A percentile compares a stretch with the other conserved stretches of the same genome.
phyloP scores from a whole-genome alignment of 1,139 yeast genomes.

The Zygoascus sp. region DNA sequence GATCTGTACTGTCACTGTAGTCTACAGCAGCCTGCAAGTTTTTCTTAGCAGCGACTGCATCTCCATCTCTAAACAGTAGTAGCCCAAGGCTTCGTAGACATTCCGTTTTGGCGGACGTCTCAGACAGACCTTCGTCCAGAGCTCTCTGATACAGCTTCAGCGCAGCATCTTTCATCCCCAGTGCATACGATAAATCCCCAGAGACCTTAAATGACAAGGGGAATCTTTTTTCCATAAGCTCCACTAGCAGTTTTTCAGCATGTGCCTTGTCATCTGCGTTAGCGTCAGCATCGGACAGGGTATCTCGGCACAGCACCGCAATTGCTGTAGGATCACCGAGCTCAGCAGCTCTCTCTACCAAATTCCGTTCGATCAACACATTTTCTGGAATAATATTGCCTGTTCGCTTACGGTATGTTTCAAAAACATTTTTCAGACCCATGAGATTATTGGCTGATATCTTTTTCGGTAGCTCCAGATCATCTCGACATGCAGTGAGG shows the following conservation, averaged over 20 bases:
- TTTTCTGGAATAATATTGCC: conserved; percentile 46
- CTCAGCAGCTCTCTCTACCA: conserved; percentile 80
- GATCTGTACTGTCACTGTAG: conserved; percentile 26
- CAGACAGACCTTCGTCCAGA: conserved; percentile 35
- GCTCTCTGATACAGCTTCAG: conserved; percentile 54
- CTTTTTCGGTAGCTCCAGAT: conserved; percentile 17
- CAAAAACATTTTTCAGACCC: conserved; percentile 62
- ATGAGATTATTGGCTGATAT: conserved; percentile 57
- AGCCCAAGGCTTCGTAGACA: conserved; percentile 69
- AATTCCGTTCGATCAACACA: conserved; percentile 58
- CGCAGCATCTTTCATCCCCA: conserved; percentile 48
- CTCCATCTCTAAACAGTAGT: conserved; percentile 50
- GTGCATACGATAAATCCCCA: conserved; percentile 62
- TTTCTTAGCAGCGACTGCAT: conserved; percentile 42
- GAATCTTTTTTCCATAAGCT: conserved; percentile 58
- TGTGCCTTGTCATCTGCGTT: conserved; percentile 51
- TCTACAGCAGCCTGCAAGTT: conserved; percentile 56
- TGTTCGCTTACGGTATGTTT: conserved; percentile 56
- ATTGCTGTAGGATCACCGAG: conserved; percentile 79
- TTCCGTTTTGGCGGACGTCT: conserved; percentile 63
- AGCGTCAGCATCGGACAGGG: conserved; percentile 31
- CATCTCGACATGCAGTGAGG: conserved; percentile 23
- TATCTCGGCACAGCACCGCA: conserved; percentile 56
- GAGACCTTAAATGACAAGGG: conserved; percentile 68
- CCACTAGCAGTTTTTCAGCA: conserved; percentile 59